Percentiles rank a stretch among this genome's conserved stretches.
Conservation (phyloP, 495 filamentous ascomycete genomes). For the Penicillium soppii region DNA sequence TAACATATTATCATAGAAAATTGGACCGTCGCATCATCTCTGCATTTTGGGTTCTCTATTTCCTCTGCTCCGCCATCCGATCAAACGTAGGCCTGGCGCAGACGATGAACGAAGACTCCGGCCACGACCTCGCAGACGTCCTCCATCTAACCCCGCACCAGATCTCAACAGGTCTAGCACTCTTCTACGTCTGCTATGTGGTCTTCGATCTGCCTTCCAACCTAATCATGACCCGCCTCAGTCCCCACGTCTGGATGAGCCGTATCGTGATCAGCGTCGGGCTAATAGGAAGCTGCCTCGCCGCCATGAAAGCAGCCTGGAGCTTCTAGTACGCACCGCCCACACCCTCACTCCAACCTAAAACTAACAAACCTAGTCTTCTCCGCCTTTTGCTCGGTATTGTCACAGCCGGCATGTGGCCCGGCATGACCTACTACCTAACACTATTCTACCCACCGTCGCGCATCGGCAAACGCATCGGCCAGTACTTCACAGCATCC, state of each 20-base stretch:
- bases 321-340: constrained; percentile 68
- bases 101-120: constrained; percentile 73
- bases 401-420: constrained; percentile 93
- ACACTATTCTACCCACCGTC: constrained; percentile 90
- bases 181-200: constrained; percentile 92
- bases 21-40: constrained; percentile 83
- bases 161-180: constrained; percentile 76
- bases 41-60: constrained; percentile 92
- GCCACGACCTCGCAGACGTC: constrained; percentile 67
- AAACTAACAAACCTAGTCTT: constrained; percentile 46
- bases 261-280: constrained; percentile 87
- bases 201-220: constrained; percentile 88
- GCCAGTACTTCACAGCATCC: constrained; percentile 83
- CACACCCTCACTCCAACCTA: not conserved
- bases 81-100: constrained; percentile 89
- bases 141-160: constrained; percentile 68
- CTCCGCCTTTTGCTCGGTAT: constrained; percentile 83
- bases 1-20: constrained; percentile 46
- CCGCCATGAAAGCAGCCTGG: constrained; percentile 77
- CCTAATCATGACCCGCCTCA: constrained; percentile 80
- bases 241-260: constrained; percentile 89
- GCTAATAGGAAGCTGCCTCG: constrained; percentile 77
- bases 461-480: constrained; percentile 83
- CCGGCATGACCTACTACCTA: constrained; percentile 91
- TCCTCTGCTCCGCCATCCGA: constrained; percentile 86